Percentiles rank a stretch among this genome's conserved stretches.
These are phyloP conservation scores for Neurospora sp. DNA, from an alignment of 495 filamentous ascomycete genomes.

Conservation along the genomic window DNA sequence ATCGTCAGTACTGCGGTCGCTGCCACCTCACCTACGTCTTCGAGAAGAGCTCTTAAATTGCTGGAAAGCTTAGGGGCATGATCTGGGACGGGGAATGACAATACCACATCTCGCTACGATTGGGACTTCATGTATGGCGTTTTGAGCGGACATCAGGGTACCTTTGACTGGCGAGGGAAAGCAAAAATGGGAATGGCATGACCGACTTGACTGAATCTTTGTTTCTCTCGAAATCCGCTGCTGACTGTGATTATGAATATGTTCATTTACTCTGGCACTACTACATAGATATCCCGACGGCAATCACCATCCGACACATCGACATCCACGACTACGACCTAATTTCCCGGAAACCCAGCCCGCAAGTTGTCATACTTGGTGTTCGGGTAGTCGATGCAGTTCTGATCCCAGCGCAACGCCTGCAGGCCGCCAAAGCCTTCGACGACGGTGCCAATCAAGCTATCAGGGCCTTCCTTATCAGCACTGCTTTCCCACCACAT, in stretches of 20 bases:
- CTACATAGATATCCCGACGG: not conserved
- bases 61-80: constrained; percentile 1
- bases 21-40: constrained; percentile 99
- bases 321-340: not conserved
- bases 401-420: constrained; percentile 48
- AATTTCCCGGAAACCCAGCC: constrained; percentile 42
- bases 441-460: constrained; percentile 63
- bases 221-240: not conserved
- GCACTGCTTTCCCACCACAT: constrained; percentile 98
- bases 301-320: not conserved
- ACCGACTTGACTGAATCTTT: constrained; percentile 3
- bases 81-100: constrained; percentile 12
- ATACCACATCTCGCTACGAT: constrained; percentile 19
- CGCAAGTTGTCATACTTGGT: constrained; percentile 75
- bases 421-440: constrained; percentile 42
- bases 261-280: not conserved
- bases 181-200: constrained; percentile 20
- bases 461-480: constrained; percentile 57
- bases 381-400: constrained; percentile 60
- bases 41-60: constrained; percentile 52
- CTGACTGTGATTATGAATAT: not conserved
- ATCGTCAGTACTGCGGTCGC: constrained; percentile 98
- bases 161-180: constrained; percentile 27
- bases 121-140: constrained; percentile 22
- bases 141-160: constrained; percentile 20